Evolutionary conservation across 805 yeast genomes (phyloP), one percentile per base, ranked within the genome.

Genomic region (Lipomyces anomalus): DNA sequence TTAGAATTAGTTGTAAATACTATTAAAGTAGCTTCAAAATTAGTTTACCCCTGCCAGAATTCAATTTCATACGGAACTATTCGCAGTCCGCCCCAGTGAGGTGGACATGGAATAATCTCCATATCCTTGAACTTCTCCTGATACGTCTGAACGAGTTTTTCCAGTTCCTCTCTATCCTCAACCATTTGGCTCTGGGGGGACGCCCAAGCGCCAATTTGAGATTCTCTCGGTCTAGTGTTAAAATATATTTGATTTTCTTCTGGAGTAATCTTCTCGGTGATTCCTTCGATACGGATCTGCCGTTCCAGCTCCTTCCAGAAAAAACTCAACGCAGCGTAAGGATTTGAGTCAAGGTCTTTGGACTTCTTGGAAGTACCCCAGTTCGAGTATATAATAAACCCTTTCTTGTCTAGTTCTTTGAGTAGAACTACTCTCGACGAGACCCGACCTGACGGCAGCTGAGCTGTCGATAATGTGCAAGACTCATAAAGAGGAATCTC

Each of bases 191-290:
- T 78, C 70, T 92, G 98, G 3, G 95, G 94, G 23, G 94, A 82
- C 0, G 97, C 84, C 95, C 96, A 89, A 0, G 98, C 98, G 24
- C 98, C 97, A 50, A 92, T 79, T 61, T 84, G 80, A 24, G 95
- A 84, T 4, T 94, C 97, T 47, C 95, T 73, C 32, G 98, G 98
- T 61, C 98, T 75, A 0, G 95, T 82, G 42, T 76, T 74, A 66
- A 78, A 92, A 66, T 92, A 92, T 40, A 81, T 71, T 56, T 82
- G 79, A 4, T 86, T 76, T 24, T 83, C 85, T 57, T 84, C 89
- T 47, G 80, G 71, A 22, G 78, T 70, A 35, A 89, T 84, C 50
- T 73, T 75, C 64, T 84, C 94, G 56, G 85, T 79, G 6, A 68
- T 54, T 26, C 98, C 98, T 64, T 92, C 97, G 6, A 92, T 81